phyloP scores from a whole-genome alignment of 805 yeast genomes.

The Wickerhamiella allomyrinae region DNA sequence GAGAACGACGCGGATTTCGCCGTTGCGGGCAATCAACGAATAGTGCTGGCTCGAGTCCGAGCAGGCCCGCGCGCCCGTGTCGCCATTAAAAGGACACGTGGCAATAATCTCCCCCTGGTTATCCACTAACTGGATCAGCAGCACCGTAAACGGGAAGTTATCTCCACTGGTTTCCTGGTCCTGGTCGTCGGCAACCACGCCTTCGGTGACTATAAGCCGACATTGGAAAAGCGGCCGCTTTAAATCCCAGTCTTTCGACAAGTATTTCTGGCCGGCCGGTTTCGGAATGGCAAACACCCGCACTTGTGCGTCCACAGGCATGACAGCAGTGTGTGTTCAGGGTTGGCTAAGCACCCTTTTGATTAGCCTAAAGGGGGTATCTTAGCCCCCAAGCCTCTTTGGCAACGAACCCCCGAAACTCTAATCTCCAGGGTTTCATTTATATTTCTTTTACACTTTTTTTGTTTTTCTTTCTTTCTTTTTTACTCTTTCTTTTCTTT shows the following conservation, averaged over 20 bases:
- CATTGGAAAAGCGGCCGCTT: neutral
- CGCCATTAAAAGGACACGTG: neutral
- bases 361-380: too few relatives aligned
- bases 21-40: neutral
- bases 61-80: neutral
- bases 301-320: neutral
- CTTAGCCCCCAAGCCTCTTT: too few relatives aligned
- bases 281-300: slow-evolving; percentile 1
- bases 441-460: too few relatives aligned
- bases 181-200: neutral
- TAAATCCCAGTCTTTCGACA: slow-evolving; percentile 1
- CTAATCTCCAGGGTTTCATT: too few relatives aligned
- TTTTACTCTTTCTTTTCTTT: too few relatives aligned
- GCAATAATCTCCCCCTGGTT: neutral
- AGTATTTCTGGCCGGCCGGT: neutral
- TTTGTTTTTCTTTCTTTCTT: too few relatives aligned
- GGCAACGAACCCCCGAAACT: too few relatives aligned
- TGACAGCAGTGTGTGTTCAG: too few relatives aligned
- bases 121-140: neutral
- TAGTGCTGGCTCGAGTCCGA: neutral
- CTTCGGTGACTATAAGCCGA: neutral
- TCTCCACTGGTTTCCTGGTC: neutral
- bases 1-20: neutral
- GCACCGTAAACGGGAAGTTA: neutral
- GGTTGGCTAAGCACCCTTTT: too few relatives aligned